Evolutionary conservation across 1,284 basidiomycete species (phyloP).

Genomic region (Heterobasidion irregulare): DNA sequence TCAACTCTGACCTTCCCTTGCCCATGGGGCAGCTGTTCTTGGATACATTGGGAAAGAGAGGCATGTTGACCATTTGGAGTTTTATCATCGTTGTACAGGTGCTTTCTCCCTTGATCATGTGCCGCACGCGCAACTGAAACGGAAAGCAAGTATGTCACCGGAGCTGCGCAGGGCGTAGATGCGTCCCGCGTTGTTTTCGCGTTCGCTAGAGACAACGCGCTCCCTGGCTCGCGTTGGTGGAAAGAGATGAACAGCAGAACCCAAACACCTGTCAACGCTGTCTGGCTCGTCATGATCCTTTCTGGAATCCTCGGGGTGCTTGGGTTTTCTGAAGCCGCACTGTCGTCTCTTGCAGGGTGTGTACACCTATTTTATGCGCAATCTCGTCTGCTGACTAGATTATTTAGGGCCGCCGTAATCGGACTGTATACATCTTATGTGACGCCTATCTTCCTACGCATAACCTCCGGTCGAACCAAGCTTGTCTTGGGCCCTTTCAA

Average conservation of each 20-base stretch:
- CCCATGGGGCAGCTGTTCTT: constrained; percentile 69
- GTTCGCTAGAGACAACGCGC: constrained; percentile 64
- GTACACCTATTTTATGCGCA: constrained; percentile 9
- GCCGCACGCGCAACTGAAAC: not conserved
- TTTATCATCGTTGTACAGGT: constrained; percentile 66
- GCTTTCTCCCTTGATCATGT: not conserved
- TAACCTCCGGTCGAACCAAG: constrained; percentile 54
- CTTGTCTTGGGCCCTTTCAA: constrained; percentile 51
- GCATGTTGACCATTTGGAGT: constrained; percentile 66
- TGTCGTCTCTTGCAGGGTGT: constrained; percentile 61
- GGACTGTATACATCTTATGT: constrained; percentile 63
- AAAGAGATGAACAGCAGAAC: constrained; percentile 49
- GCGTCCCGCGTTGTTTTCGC: constrained; percentile 70
- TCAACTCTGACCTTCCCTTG: constrained; percentile 43
- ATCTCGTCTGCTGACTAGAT: not conserved
- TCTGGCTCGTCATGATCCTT: constrained; percentile 61
- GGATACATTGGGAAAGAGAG: constrained; percentile 54
- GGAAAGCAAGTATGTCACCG: constrained; percentile 49
- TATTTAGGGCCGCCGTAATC: constrained; percentile 54
- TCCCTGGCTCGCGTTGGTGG: constrained; percentile 64
- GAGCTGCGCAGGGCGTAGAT: constrained; percentile 67
- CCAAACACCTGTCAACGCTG: constrained; percentile 64
- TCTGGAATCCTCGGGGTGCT: constrained; percentile 54
- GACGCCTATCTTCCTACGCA: constrained; percentile 59
- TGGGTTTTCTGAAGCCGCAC: constrained; percentile 55